A percentile compares a stretch with the other conserved stretches of the same genome.
Conservation (phyloP, 2,329 filamentous ascomycete species). For the Ophiostoma sp. region DNA sequence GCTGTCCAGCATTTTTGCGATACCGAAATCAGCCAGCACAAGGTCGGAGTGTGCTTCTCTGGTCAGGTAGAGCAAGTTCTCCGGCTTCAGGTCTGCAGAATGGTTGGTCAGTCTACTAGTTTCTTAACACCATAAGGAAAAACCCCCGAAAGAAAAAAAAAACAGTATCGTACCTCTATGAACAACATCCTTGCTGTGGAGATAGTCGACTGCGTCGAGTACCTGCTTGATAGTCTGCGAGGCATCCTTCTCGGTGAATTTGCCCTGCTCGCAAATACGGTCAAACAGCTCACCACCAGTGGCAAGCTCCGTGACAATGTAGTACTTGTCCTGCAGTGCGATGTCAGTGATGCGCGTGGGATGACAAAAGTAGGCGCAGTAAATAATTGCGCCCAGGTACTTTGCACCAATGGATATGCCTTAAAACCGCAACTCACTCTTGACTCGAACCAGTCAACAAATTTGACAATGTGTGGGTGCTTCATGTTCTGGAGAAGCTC, state of each 20-base stretch:
- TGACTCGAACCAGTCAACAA: conserved; percentile 98
- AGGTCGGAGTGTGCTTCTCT: conserved; percentile 71
- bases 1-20: conserved; percentile 93
- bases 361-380: background rate
- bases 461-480: conserved; percentile 93
- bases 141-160: background rate
- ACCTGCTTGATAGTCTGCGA: conserved; percentile 94
- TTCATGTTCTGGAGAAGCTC: conserved; percentile 85
- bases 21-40: conserved; percentile 94
- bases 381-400: conserved; percentile 25
- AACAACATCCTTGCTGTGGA: conserved; percentile 91
- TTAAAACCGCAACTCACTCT: conserved; percentile 63
- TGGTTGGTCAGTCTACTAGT: background rate
- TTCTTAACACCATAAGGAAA: background rate
- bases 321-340: conserved; percentile 82
- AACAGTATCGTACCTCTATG: conserved; percentile 65
- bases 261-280: conserved; percentile 94
- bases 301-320: conserved; percentile 94
- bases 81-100: conserved; percentile 81
- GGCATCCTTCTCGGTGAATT: conserved; percentile 97
- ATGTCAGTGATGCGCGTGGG: conserved; percentile 30
- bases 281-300: conserved; percentile 97
- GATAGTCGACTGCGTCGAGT: conserved; percentile 85
- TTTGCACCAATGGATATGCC: background rate
- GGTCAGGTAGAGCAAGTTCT: conserved; percentile 92